Evolutionary conservation across 2,329 filamentous ascomycete species (phyloP).

Genomic region (Alternaria triticimaculans): DNA sequence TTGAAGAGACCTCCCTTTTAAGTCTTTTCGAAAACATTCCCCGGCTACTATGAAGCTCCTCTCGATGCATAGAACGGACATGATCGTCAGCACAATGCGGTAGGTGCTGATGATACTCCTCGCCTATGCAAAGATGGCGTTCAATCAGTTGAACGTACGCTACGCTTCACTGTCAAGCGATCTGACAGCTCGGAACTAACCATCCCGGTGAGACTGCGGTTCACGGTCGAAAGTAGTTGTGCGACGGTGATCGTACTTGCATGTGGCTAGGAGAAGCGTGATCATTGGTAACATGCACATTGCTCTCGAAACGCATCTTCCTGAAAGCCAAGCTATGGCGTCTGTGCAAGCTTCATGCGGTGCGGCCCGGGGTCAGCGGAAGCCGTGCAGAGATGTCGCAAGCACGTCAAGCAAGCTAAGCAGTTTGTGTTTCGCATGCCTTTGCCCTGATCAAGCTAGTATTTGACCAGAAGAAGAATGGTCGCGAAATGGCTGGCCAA

Average conservation of each 20-base stretch:
- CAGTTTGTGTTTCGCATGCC: background rate
- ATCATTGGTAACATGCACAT: background rate
- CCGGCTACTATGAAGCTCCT: background rate
- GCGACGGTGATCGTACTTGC: background rate
- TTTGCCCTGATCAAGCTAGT: background rate
- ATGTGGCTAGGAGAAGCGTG: background rate
- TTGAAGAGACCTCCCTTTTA: background rate
- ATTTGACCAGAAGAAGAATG: background rate
- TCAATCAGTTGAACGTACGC: background rate
- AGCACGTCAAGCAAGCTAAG: background rate
- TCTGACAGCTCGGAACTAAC: background rate
- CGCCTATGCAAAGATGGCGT: background rate
- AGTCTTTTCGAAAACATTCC: background rate
- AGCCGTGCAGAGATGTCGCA: background rate
- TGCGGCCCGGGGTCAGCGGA: background rate
- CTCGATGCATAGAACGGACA: background rate
- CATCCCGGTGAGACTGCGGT: background rate
- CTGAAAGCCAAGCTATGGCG: background rate
- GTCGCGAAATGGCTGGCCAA: background rate
- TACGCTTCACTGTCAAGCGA: background rate
- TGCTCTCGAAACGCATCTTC: background rate
- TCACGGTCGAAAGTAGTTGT: background rate
- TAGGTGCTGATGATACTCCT: background rate
- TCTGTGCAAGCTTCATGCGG: background rate
- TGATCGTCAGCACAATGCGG: background rate